A percentile compares a stretch with the other conserved stretches of the same genome.
phyloP scores from a whole-genome alignment of 352 stramenopile species.

The Phytophthora aleatoria region DNA sequence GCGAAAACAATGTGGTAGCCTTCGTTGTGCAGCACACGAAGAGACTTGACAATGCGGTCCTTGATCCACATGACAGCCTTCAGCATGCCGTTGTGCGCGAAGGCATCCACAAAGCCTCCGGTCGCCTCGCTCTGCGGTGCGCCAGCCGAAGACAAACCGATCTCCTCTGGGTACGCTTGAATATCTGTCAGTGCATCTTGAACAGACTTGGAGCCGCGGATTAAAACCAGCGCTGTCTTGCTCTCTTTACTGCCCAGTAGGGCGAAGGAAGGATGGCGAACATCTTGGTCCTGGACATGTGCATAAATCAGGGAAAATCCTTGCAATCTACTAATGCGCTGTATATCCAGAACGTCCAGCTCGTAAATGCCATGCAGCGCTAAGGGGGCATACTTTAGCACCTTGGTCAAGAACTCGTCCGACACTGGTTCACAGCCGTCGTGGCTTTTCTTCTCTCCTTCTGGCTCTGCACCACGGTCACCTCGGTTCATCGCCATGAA shows the following conservation, averaged over 20 bases:
- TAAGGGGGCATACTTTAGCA: slow-evolving; percentile 78
- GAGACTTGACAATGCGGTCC: slow-evolving; percentile 74
- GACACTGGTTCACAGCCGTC: slow-evolving; percentile 58
- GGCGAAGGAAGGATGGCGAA: slow-evolving; percentile 81
- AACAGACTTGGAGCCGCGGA: slow-evolving; percentile 87
- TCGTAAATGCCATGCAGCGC: slow-evolving; percentile 88
- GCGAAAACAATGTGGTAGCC: slow-evolving; percentile 85
- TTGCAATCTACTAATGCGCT: slow-evolving; percentile 81
- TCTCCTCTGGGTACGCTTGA: slow-evolving; percentile 80
- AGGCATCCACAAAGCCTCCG: slow-evolving; percentile 83
- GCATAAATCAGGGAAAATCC: slow-evolving; percentile 82
- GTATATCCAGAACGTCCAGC: slow-evolving; percentile 81
- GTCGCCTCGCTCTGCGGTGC: slow-evolving; percentile 47
- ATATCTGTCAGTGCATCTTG: slow-evolving; percentile 88
- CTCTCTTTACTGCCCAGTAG: slow-evolving; percentile 79
- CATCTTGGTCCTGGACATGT: slow-evolving; percentile 82
- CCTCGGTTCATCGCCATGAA: slow-evolving; percentile 91
- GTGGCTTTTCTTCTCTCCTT: slow-evolving; percentile 66
- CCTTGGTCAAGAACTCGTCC: slow-evolving; percentile 71
- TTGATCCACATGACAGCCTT: slow-evolving; percentile 90
- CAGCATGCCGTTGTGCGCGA: slow-evolving; percentile 87
- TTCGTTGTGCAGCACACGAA: slow-evolving; percentile 74
- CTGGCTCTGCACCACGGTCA: slow-evolving; percentile 71
- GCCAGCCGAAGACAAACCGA: slow-evolving; percentile 48
- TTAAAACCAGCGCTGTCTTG: slow-evolving; percentile 80